These are phyloP conservation scores for Penicillium bialowiezense DNA, from an alignment of 495 filamentous ascomycete species.

Conservation along the genomic window DNA sequence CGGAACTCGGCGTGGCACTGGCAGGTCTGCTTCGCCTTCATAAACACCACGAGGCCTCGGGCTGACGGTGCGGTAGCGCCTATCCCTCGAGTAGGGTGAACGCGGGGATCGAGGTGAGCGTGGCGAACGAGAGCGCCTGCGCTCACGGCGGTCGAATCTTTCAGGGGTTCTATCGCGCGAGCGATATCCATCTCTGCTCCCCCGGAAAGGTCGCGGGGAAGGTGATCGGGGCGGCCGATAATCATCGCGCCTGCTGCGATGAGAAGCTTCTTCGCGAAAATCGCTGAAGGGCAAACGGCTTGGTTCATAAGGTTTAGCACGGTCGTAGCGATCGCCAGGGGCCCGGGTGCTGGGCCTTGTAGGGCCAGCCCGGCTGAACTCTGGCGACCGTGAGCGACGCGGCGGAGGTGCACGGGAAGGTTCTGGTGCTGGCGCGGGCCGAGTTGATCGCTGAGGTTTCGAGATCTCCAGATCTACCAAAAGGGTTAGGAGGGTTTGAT, in stretches of 20 bases:
- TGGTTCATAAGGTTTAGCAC: slow-evolving; percentile 30
- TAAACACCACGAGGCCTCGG: slow-evolving; percentile 52
- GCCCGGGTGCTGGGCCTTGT: slow-evolving; percentile 31
- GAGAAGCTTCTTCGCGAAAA: slow-evolving; percentile 48
- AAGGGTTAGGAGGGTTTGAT: slow-evolving; percentile 2
- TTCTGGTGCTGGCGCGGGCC: slow-evolving; percentile 41
- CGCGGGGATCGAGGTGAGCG: slow-evolving; percentile 34
- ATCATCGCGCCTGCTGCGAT: slow-evolving; percentile 56
- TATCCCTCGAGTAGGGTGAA: slow-evolving; percentile 55
- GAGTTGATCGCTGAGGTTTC: slow-evolving; percentile 77
- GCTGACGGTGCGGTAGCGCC: slow-evolving; percentile 67
- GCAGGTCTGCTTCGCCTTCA: slow-evolving; percentile 60
- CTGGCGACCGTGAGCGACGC: slow-evolving; percentile 68
- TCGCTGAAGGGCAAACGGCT: slow-evolving; percentile 41
- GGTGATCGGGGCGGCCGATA: slow-evolving; percentile 64
- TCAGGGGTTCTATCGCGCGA: slow-evolving; percentile 55
- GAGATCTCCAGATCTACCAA: slow-evolving; percentile 85
- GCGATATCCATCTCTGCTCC: slow-evolving; percentile 66
- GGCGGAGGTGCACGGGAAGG: slow-evolving; percentile 35
- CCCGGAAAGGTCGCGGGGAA: slow-evolving; percentile 55
- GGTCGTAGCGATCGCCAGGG: slow-evolving; percentile 44
- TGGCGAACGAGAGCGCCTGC: slow-evolving; percentile 67
- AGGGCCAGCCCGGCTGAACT: slow-evolving; percentile 53
- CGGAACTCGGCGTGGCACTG: slow-evolving; percentile 70
- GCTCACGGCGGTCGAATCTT: slow-evolving; percentile 55